phyloP scores from a whole-genome alignment of 805 yeast species.

The Jamesozyma rosinii region DNA sequence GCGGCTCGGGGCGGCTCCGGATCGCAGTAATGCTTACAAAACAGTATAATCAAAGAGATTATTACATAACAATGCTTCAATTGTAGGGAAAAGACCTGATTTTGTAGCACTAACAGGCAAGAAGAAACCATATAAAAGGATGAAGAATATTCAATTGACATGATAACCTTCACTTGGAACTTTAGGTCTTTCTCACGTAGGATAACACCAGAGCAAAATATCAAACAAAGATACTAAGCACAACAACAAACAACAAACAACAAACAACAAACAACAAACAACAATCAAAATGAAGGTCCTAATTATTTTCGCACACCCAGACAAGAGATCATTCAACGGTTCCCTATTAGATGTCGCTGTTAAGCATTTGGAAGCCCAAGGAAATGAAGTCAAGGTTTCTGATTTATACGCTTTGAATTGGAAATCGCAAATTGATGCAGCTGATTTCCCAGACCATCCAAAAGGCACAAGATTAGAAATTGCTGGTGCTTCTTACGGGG shows the following conservation, averaged over 20 bases:
- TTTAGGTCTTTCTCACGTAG: too few species aligned
- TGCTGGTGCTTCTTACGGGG: constrained; percentile 14
- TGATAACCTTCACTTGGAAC: too few species aligned
- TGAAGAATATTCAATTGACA: not conserved
- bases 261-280: not conserved
- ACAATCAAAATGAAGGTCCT: constrained; percentile 14
- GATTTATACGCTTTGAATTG: constrained; percentile 21
- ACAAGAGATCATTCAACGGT: constrained; percentile 18
- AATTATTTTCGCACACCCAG: constrained; percentile 27
- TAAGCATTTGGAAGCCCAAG: constrained; percentile 14
- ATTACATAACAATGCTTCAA: too few species aligned
- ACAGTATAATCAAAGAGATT: too few species aligned
- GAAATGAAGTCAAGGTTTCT: constrained; percentile 23
- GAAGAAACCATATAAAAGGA: not conserved
- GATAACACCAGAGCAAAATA: too few species aligned
- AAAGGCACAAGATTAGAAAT: constrained; percentile 12
- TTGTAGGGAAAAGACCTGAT: too few species aligned
- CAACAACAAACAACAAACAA: not conserved
- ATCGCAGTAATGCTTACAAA: too few species aligned
- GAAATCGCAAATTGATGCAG: constrained; percentile 16
- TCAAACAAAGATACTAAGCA: too few species aligned
- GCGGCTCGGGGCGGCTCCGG: not conserved
- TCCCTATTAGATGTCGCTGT: constrained; percentile 14
- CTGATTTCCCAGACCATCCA: constrained; percentile 15
- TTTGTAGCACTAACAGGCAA: too few species aligned